Percentiles rank a stretch among this genome's conserved stretches.
phyloP scores from a whole-genome alignment of 1,284 basidiomycete species.

The Leccinum insigne region DNA sequence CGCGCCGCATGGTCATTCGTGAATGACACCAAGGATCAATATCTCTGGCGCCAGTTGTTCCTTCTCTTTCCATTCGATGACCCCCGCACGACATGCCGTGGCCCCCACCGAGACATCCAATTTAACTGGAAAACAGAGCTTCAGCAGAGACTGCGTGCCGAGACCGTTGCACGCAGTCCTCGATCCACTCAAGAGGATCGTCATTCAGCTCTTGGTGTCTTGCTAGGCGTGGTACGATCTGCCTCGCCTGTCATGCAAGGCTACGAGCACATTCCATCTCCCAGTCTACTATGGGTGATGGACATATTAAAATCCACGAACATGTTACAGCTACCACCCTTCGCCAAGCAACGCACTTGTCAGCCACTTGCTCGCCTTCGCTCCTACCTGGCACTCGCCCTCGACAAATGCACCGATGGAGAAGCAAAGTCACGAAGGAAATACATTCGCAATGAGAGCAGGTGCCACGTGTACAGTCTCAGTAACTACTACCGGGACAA shows the following conservation, averaged over 20 bases:
- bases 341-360: conserved; percentile 17
- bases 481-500: conserved; percentile 52
- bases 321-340: conserved; percentile 33
- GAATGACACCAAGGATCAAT: conserved; percentile 49
- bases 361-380: conserved; percentile 37
- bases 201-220: conserved; percentile 39
- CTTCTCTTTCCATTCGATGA: conserved; percentile 59
- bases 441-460: conserved; percentile 44
- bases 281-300: conserved; percentile 43
- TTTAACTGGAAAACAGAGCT: conserved; percentile 43
- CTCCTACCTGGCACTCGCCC: conserved; percentile 44
- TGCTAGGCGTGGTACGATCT: conserved; percentile 44
- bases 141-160: conserved; percentile 41
- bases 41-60: conserved; percentile 66
- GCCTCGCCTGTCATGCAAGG: conserved; percentile 36
- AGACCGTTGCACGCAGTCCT: conserved; percentile 31
- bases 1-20: conserved; percentile 46
- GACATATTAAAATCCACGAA: conserved; percentile 36
- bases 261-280: conserved; percentile 31
- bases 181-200: conserved; percentile 32
- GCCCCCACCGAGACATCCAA: conserved; percentile 11
- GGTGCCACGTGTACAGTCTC: conserved; percentile 63
- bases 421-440: conserved; percentile 31
- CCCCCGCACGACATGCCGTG: conserved; percentile 38
- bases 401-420: conserved; percentile 31